Evolutionary conservation across 805 yeast genomes (phyloP), one percentile per base, ranked within the genome.

Genomic region (Nakazawaea ernobii): DNA sequence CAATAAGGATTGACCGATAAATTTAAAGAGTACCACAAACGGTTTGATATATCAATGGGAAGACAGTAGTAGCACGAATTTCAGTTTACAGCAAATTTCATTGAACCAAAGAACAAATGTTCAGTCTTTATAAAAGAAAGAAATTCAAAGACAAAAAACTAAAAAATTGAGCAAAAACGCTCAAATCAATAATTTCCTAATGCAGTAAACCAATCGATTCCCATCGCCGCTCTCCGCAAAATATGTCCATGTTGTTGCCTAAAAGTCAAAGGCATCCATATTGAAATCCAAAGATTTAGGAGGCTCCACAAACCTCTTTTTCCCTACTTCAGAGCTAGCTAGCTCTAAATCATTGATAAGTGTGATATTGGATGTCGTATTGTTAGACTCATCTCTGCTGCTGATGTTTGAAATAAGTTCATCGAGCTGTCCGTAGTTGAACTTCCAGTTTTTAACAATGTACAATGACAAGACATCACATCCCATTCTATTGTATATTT

Each of bases 401-500:
- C 29, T 35, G 11, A 17, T 20, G n/a, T 24, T 13, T 4, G 20
- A 24, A 3, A 35, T 35, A 10, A 38, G 26, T 6, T 24, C 32
- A 41, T 54, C 53, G 20, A 52, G 49, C 2, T 53, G 55, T 7
- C 38, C 42, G 20, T 49, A 47, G 15, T 46, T 49, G 58, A 89
- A 90, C 29, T 66, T 66, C 97, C 97, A 91, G 50, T 77, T 79
- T 42, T 69, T 70, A 1, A 84, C 68, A 40, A 90, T 61, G 44
- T 79, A 73, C 24, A 86, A 59, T 0, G 90, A 81, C 37, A 92
- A 62, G 50, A 81, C 77, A 56, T 91, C 95, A 65, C 98, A 91
- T 0, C 98, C 98, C 96, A 91, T 88, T 49, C 95, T 71, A 13
- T 79, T 73, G 57, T 89, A 86, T 51, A 89, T 83, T 33, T 74